Base-by-base conservation (phyloP, 805 yeast genomes). In the Candida jianshihensis region DNA sequence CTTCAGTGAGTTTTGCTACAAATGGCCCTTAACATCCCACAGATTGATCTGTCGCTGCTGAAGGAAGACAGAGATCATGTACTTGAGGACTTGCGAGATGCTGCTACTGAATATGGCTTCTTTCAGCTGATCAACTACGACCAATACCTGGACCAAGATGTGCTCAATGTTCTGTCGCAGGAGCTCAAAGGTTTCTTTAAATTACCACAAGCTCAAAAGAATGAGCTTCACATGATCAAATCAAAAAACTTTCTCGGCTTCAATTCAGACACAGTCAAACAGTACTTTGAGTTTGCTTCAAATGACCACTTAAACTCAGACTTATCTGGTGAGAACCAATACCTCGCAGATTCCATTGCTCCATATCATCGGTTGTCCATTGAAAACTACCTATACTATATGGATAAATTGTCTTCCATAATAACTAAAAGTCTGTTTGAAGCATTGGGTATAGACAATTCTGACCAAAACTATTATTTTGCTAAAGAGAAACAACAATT, bases 301-400 rank as follows among this genome's bases (percentile, higher is more conserved):
- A 15, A 9, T 8, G 33, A 31, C 14, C 22, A 60, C 3, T 66
- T 61, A 6, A 63, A 63, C 43, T 43, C 51, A 20, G 63, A 64
- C 34, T 53, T 65, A 33, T 66, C 61, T 42, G 70, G 69, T 2
- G 68, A 69, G 18, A 64, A 64, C 43, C 44, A 62, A 28, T 65
- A 66, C 67, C 70, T 70, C 0, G 57, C 60, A 25, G 48, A 41
- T n/a, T n/a, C n/a, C n/a, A n/a, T n/a, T 31, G 44, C 5, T 64
- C 63, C 44, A 48, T 59, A 28, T 54, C 60, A 4, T 43, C 46
- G 1, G 48, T n/a, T n/a, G n/a, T n/a, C n/a, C n/a, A n/a, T 63
- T 4, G 44, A 50, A 21, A 43, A 46, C 24, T 55, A 57, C 41
- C 50, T 61, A 19, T 42, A 36, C 6, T 54, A 53, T 31, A 57